Evolutionary conservation across 2,329 filamentous ascomycete species (phyloP).

Genomic region (Macrophomina phaseolina): DNA sequence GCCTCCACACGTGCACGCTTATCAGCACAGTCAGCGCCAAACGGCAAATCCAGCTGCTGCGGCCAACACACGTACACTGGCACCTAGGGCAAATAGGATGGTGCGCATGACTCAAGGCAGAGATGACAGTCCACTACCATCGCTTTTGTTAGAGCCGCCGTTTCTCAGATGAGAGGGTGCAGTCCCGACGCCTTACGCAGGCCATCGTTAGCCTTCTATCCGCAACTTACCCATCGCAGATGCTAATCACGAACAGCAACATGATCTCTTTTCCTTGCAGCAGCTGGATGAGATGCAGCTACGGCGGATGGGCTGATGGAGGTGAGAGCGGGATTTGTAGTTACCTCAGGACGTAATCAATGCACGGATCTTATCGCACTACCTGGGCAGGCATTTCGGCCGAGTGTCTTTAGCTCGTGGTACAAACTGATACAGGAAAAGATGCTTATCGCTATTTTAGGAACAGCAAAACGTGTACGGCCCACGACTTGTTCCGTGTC

Average conservation of each 20-base stretch:
- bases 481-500: background rate
- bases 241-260: background rate
- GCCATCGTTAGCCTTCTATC: background rate
- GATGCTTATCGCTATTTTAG: conserved; percentile 13
- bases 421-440: background rate
- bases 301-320: background rate
- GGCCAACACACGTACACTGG: background rate
- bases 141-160: background rate
- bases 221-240: background rate
- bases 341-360: conserved; percentile 2
- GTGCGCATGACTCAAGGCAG: background rate
- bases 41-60: background rate
- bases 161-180: background rate
- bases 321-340: background rate
- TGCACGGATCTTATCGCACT: background rate
- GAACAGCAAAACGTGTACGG: background rate
- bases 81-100: background rate
- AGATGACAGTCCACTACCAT: background rate
- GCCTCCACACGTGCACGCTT: background rate
- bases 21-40: conserved; percentile 16
- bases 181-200: background rate
- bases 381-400: background rate
- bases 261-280: background rate
- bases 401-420: background rate
- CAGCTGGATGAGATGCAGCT: background rate